Evolutionary conservation across 176 grass and related monocot species (phyloP).

Genomic region (Saccharum spontaneum): DNA sequence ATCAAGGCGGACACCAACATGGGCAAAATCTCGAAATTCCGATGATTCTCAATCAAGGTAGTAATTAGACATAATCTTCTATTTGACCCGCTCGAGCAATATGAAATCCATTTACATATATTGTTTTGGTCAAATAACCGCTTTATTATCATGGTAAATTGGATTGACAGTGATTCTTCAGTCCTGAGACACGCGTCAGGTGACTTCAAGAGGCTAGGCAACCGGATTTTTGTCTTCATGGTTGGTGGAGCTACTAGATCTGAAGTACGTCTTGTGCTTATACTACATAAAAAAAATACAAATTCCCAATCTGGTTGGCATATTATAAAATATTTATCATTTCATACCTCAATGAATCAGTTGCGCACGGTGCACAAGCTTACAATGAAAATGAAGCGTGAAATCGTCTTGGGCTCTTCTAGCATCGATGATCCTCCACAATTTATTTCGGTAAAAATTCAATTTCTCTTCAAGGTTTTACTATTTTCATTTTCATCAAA

Average conservation of each 20-base stretch:
- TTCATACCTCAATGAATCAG: conserved; percentile 43
- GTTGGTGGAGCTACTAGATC: conserved; percentile 95
- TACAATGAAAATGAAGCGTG: conserved; percentile 80
- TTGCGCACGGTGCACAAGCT: conserved; percentile 79
- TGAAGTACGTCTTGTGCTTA: conserved; percentile 48
- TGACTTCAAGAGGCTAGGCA: conserved; percentile 96
- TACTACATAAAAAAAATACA: neutral
- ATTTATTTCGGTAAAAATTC: conserved; percentile 70
- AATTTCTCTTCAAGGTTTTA: neutral
- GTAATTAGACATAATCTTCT: neutral
- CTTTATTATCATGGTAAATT: conserved; percentile 34
- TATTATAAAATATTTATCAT: neutral
- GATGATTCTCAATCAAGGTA: conserved; percentile 92
- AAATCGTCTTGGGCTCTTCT: conserved; percentile 83
- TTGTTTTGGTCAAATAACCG: neutral
- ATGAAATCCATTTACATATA: neutral
- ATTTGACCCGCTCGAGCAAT: neutral
- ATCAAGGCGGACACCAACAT: conserved; percentile 79
- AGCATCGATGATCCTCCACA: conserved; percentile 75
- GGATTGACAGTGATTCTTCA: conserved; percentile 71
- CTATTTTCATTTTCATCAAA: neutral
- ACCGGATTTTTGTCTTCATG: conserved; percentile 90
- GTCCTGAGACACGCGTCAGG: conserved; percentile 58
- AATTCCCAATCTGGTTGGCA: neutral
- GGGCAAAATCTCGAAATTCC: conserved; percentile 65